A percentile compares a stretch with the other conserved stretches of the same genome.
Evolutionary conservation across 352 stramenopile species (phyloP).

Genomic region (Globisporangium lucens): DNA sequence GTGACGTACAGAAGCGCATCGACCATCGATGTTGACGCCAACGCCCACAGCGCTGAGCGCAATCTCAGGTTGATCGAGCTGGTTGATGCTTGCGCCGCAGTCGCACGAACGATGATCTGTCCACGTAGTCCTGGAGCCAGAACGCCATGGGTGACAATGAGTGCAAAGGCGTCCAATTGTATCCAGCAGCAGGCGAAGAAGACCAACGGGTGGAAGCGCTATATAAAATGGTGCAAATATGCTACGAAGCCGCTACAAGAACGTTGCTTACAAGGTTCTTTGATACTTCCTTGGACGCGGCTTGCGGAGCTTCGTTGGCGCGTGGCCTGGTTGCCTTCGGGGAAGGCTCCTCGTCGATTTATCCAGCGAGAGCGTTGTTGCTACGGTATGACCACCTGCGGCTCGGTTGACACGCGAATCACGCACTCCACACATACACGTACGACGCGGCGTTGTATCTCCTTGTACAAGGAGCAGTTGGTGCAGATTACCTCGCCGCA

Average conservation of each 20-base stretch:
- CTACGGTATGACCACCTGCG: neutral
- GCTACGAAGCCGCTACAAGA: neutral
- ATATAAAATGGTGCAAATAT: neutral
- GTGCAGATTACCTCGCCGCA: slow-evolving; percentile 88
- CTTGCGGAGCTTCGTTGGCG: neutral
- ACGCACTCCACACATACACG: slow-evolving; percentile 57
- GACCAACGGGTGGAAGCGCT: neutral
- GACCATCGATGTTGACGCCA: neutral
- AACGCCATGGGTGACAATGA: neutral
- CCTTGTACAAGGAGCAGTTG: slow-evolving; percentile 76
- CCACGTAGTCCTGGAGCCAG: neutral
- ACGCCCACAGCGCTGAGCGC: neutral
- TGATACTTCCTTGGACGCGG: neutral
- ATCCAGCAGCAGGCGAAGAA: neutral
- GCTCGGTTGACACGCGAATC: neutral
- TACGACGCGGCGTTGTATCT: slow-evolving; percentile 78
- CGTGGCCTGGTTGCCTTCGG: neutral
- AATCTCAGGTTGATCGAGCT: neutral
- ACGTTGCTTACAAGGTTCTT: neutral
- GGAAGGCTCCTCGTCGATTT: neutral
- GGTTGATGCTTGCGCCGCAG: neutral
- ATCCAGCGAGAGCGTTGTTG: no score
- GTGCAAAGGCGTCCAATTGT: neutral
- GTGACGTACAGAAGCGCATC: neutral
- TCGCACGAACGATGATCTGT: neutral